phyloP scores from a whole-genome alignment of 352 stramenopile species.

The Phytophthora podocarpi region DNA sequence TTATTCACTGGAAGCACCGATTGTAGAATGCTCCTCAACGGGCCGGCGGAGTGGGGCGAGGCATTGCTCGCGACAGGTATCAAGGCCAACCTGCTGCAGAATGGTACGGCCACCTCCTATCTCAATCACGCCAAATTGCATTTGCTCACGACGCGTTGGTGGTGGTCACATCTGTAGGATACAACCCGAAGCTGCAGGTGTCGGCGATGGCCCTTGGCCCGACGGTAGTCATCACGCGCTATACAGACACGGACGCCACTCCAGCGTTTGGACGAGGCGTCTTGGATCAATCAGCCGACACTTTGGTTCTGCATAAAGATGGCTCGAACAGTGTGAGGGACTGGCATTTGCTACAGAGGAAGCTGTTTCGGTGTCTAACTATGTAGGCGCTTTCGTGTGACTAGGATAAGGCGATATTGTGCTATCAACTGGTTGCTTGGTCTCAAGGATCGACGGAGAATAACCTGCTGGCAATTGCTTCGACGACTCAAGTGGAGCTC shows the following conservation, averaged over 20 bases:
- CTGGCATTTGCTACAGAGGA: background rate
- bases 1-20: constrained; percentile 8
- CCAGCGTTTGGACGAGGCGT: constrained; percentile 4
- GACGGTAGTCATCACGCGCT: constrained; percentile 42
- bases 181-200: constrained; percentile 45
- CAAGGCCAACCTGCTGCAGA: constrained; percentile 43
- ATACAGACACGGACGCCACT: constrained; percentile 13
- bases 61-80: constrained; percentile 29
- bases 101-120: constrained; percentile 29
- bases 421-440: constrained; percentile 36
- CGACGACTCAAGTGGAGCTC: constrained; percentile 30
- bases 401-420: background rate
- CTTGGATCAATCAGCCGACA: constrained; percentile 6
- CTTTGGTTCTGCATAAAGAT: constrained; percentile 23
- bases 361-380: background rate
- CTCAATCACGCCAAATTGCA: background rate
- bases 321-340: constrained; percentile 12
- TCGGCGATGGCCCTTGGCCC: constrained; percentile 39
- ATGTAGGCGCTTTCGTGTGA: background rate
- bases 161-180: constrained; percentile 26
- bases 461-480: constrained; percentile 39
- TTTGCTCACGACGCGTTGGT: no score
- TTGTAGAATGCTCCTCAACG: constrained; percentile 46
- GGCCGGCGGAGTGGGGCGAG: constrained; percentile 49
- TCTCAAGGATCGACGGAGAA: constrained; percentile 23